phyloP scores from a whole-genome alignment of 129 eudicot genomes.

The Glebionis coronaria region DNA sequence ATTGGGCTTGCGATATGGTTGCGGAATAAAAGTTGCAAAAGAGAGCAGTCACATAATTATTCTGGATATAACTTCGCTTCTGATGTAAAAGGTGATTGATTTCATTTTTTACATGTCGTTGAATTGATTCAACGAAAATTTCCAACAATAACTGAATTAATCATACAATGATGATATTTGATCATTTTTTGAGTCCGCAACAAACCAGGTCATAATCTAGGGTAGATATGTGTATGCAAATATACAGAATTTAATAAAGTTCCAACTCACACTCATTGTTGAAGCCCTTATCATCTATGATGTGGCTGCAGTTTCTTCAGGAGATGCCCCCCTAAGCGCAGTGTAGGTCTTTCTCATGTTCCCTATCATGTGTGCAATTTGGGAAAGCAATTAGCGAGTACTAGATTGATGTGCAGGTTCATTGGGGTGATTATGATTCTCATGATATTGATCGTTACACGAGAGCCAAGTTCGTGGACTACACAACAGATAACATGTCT shows the following conservation, averaged over 20 bases:
- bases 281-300: constrained; percentile 81
- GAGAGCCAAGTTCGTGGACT: constrained; percentile 95
- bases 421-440: constrained; percentile 99
- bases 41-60: constrained; percentile 91
- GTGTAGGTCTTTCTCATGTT: constrained; percentile 61
- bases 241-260: constrained; percentile 86
- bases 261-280: constrained; percentile 84
- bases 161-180: background rate
- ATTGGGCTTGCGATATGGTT: constrained; percentile 98
- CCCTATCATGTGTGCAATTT: background rate
- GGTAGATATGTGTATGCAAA: constrained; percentile 88
- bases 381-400: constrained; percentile 94
- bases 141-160: background rate
- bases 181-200: background rate
- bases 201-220: constrained; percentile 72
- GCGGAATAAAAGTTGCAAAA: constrained; percentile 90
- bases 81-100: constrained; percentile 69
- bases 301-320: constrained; percentile 89
- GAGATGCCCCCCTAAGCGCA: constrained; percentile 87
- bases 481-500: constrained; percentile 98
- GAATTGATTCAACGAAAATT: background rate
- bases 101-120: constrained; percentile 1
- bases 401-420: constrained; percentile 98
- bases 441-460: constrained; percentile 98
- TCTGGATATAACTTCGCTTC: constrained; percentile 81